Evolutionary conservation across 331 rosid genomes (phyloP).

Genomic region (Telfairia occidentalis): DNA sequence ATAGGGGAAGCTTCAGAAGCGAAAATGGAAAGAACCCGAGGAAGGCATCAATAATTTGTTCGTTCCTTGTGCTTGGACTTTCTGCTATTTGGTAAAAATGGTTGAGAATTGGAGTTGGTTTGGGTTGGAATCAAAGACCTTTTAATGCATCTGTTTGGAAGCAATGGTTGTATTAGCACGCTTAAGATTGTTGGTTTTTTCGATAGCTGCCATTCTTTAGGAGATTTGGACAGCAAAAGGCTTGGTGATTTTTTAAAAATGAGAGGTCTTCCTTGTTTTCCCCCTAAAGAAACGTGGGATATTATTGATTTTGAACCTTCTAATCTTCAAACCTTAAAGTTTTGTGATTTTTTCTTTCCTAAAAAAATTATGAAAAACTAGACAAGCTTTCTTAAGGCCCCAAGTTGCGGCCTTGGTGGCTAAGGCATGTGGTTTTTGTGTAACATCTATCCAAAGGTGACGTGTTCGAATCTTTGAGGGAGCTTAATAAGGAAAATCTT

Average conservation of each 20-base stretch:
- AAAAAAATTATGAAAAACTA: background rate
- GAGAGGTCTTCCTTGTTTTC: background rate
- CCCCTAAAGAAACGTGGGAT: background rate
- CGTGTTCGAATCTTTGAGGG: too few species aligned
- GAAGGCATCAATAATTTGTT: background rate
- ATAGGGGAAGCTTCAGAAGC: background rate
- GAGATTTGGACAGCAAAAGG: background rate
- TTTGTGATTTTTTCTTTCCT: background rate
- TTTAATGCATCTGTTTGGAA: background rate
- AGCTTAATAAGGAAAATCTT: too few species aligned
- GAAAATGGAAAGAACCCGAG: background rate
- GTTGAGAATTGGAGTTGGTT: background rate
- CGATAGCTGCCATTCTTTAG: background rate
- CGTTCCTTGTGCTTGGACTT: background rate
- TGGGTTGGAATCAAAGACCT: background rate
- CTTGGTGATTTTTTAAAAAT: background rate
- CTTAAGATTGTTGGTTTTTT: background rate
- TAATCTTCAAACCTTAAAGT: background rate
- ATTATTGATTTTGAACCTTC: background rate
- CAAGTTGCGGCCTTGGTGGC: too few species aligned
- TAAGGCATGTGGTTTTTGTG: too few species aligned
- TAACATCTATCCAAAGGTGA: too few species aligned
- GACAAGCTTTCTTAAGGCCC: too few species aligned
- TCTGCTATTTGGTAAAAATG: background rate
- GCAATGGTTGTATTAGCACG: background rate